These are phyloP conservation scores for Xylariaceae sp. DNA, from an alignment of 2,329 filamentous ascomycete genomes.

Conservation along the genomic window DNA sequence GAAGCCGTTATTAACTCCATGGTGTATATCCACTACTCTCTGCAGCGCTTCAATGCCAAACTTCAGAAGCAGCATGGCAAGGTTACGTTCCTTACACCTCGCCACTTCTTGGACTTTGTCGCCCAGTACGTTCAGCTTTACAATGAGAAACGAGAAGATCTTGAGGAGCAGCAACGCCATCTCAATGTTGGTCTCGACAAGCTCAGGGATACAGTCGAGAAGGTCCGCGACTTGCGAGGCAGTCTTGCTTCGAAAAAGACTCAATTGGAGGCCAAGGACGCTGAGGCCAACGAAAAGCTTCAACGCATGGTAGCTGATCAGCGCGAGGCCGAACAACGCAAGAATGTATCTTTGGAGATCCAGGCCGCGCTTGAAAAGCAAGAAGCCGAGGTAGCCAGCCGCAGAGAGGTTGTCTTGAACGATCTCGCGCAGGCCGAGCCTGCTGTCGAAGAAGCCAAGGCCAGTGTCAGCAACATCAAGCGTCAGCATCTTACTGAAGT, in stretches of 20 bases:
- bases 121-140: conserved; percentile 96
- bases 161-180: conserved; percentile 98
- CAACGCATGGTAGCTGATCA: conserved; percentile 97
- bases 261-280: conserved; percentile 88
- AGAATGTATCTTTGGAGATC: conserved; percentile 81
- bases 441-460: conserved; percentile 85
- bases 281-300: conserved; percentile 93
- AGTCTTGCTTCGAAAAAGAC: conserved; percentile 92
- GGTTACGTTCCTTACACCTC: conserved; percentile 86
- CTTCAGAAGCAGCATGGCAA: conserved; percentile 88
- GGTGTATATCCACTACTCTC: conserved; percentile 96
- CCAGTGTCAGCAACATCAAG: conserved; percentile 98
- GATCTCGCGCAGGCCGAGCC: conserved; percentile 91
- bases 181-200: conserved; percentile 98
- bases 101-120: conserved; percentile 97
- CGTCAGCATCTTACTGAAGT: conserved; percentile 95
- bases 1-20: conserved; percentile 95
- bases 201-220: conserved; percentile 90
- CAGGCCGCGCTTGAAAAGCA: conserved; percentile 83
- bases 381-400: conserved; percentile 77
- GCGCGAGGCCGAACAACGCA: conserved; percentile 86
- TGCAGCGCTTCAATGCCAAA: conserved; percentile 83
- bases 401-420: conserved; percentile 76
- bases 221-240: conserved; percentile 84
- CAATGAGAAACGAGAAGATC: conserved; percentile 95